Conservation (phyloP, 805 yeast genomes). For the Candida maesae region DNA sequence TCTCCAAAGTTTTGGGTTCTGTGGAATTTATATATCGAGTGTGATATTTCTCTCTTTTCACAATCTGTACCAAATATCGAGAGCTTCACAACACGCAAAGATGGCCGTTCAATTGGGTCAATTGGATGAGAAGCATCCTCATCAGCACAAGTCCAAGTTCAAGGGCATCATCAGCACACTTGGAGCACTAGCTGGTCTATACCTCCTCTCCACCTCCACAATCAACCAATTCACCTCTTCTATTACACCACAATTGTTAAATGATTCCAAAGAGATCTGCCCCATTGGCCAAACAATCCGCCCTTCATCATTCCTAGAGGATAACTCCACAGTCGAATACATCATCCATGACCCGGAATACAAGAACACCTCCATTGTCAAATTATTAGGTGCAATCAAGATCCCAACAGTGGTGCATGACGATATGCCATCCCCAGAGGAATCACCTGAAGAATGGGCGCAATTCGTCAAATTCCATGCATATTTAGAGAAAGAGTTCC, state of each 20-base stretch:
- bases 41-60: too few relatives aligned
- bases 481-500: conserved; percentile 52
- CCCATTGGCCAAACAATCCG: conserved; percentile 15
- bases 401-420: conserved; percentile 39
- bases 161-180: not conserved
- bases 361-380: conserved; percentile 34
- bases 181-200: too few relatives aligned
- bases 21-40: too few relatives aligned
- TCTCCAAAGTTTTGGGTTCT: too few relatives aligned
- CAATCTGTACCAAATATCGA: too few relatives aligned
- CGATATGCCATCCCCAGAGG: conserved; percentile 17
- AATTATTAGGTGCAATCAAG: conserved; percentile 46
- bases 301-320: conserved; percentile 10
- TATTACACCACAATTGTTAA: too few relatives aligned
- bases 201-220: too few relatives aligned
- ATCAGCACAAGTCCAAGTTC: not conserved
- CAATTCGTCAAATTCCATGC: conserved; percentile 39
- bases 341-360: conserved; percentile 35
- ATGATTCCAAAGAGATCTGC: too few relatives aligned
- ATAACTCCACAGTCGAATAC: conserved; percentile 27
- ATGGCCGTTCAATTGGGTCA: not conserved
- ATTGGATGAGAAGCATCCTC: not conserved
- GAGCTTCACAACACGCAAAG: too few relatives aligned
- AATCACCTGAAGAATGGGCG: conserved; percentile 32
- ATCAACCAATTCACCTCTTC: too few relatives aligned